Base-by-base conservation (phyloP, 1,284 basidiomycete species). In the Mycena sp. region DNA sequence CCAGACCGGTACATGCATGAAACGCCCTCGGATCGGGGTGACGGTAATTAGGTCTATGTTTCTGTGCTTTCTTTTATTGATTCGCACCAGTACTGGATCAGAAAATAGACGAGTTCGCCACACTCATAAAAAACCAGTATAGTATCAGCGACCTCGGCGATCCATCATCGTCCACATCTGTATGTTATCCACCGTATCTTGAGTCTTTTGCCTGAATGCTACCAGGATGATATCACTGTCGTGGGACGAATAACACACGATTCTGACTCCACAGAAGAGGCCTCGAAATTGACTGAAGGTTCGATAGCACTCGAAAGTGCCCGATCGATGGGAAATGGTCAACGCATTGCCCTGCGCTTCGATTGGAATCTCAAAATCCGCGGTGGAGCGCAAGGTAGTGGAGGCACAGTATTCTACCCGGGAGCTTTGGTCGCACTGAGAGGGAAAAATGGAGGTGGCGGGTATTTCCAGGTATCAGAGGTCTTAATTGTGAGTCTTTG, bases 1-100 rank as follows among this genome's bases (percentile, higher is more conserved):
- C 35, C 41, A 94, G 92, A 96, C 79, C 87, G 92, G 29, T 98
- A 98, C 76, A 96, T 97, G 94, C 95, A 93, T 73, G 95, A 97
- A 76, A 95, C 94, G 77, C 82, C 92, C 19, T 86, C 87, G 1
- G 92, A 93, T 71, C 83, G 95, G 35, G 90, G 93, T 65, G 90
- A 92, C 82, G 87, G 93, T 93, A 71, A 63, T 77, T 69, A 5
- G 35, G 28, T 45, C 44, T 25, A 6, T 51, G n/a, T 52, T 30
- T 46, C 23, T 6, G 4, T 25, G 23, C 3, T 38, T 29, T 48
- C 41, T 52, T 32, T 40, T 16, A 6, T 29, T 69, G n/a, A 58
- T 40, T 30, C 46, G 57, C 40, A 28, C 10, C 32, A 94, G 92
- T 81, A 17, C 84, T 98, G 48, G 95, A 98, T 71, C 88, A 91